Evolutionary conservation across 176 grass and related monocot genomes (phyloP), one percentile per base, ranked within the genome.

Genomic region (Oryza officinalis): DNA sequence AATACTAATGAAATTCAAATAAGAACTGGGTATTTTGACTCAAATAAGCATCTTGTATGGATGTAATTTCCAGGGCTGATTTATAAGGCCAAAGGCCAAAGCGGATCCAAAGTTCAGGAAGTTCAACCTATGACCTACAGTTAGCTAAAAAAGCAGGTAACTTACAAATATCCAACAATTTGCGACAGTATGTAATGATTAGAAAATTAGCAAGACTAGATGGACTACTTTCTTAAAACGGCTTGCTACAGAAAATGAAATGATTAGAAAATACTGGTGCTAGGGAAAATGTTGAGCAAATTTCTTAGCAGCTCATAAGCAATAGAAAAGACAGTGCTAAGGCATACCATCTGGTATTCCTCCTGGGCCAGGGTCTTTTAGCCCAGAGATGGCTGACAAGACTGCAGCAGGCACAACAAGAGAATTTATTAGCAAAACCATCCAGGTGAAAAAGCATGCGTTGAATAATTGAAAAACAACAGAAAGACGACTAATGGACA

Each of bases 321-420:
- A 10, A 35, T 61, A 47, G 37, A 65, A 33, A 82, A 71, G 38
- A 86, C 43, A n/a, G 82, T 28, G 1, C 6, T 11, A 46, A 47
- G 2, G 5, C 75, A 69, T 91, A 94, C 92, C 92, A 84, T 86
- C 27, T 68, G 3, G 6, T 80, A 94, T 77, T 88, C 76, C 80
- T 31, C 49, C 63, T 54, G 65, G 28, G 28, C 1, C 71, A 52
- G 28, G 37, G 50, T 87, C 65, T 86, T 84, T 83, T 75, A 91
- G 52, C 13, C 86, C 92, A 78, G 92, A 91, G 20, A 91, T 77
- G 23, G 88, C 89, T 80, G 88, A 90, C 37, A 91, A 80, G 83
- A 94, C 92, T 94, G 86, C 40, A 88, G 44, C 30, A 68, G 11
- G 13, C 28, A 71, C n/a, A 80, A 64, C 40, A 75, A 46, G 22